Base-by-base conservation (phyloP, 179 eudicot genomes). In the Beta macrorhiza region DNA sequence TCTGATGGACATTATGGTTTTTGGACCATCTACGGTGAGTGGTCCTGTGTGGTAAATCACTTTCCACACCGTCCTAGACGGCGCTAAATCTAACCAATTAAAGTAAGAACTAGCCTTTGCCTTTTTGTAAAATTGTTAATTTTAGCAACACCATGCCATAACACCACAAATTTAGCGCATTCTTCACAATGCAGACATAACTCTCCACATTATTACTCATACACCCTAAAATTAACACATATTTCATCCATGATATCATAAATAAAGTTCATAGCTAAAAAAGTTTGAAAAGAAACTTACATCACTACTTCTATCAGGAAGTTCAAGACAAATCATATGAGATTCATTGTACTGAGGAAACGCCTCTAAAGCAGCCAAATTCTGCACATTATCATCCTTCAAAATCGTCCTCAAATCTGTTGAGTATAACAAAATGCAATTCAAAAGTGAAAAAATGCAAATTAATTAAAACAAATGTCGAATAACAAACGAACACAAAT, bases 261-360 rank as follows among this genome's bases (percentile, higher is more conserved):
- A 42, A 44, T 22, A 64, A 49, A 59, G 32, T 65, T 22, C 6
- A 7, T 25, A 32, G 14, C 58, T 22, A 57, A 25, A 67, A 37
- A 82, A 29, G 22, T 7, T 29, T 19, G 12, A 77, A 51, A 70
- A 22, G 72, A 62, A 20, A 83, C 88, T 86, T 82, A 94, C 98
- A 87, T 96, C 99, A 69, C 93, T 93, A 77, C 90, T 91, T 76
- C 92, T 76, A 82, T 89, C 85, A 49, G 98, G 95, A 81, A 96
- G 72, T 68, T 90, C 90, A 70, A 96, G 97, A 72, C 88, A 90
- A 82, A 96, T 85, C 89, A 96, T 67, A 81, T 96, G 99, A 86
- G 90, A 83, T 84, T 94, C 94, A 72, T 96, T 96, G 80, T 94
- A 90, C 70, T 83, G n/a, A n/a, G 97, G 98, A 86, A 92, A 96